These are phyloP conservation scores for Chlorophyllum brunneum DNA, from an alignment of 768 basidiomycete species.

Conservation along the genomic window DNA sequence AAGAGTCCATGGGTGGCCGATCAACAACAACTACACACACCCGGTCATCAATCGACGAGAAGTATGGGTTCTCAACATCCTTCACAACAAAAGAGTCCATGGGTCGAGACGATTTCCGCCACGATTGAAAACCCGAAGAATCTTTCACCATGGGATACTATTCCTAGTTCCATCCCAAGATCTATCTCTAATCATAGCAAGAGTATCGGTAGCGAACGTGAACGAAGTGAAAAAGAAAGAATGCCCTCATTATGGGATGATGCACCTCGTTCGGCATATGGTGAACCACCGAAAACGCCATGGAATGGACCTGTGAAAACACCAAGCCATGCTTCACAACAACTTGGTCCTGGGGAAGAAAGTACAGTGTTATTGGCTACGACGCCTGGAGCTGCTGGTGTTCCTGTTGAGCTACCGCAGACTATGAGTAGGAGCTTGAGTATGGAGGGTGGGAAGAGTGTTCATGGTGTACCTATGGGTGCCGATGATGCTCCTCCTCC, in stretches of 20 bases:
- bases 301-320: not conserved
- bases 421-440: conserved; percentile 2
- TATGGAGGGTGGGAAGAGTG: not conserved
- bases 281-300: conserved; percentile 5
- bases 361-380: not conserved
- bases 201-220: not conserved
- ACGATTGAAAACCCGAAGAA: conserved; percentile 4
- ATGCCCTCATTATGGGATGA: conserved; percentile 8
- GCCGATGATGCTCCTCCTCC: conserved; percentile 6
- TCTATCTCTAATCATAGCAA: not conserved
- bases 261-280: conserved; percentile 1
- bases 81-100: conserved; percentile 1
- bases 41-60: not conserved
- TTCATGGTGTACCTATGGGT: not conserved
- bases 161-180: not conserved
- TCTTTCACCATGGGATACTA: conserved; percentile 3
- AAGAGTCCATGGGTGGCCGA: conserved; percentile 1
- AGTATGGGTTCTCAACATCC: not conserved
- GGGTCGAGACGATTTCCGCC: conserved; percentile 6
- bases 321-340: not conserved
- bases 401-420: not conserved
- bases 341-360: not conserved
- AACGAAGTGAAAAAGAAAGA: not conserved
- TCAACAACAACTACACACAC: not conserved
- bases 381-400: not conserved